Base-by-base conservation (phyloP, 345 rosid species). In the Corchorus olitorius region DNA sequence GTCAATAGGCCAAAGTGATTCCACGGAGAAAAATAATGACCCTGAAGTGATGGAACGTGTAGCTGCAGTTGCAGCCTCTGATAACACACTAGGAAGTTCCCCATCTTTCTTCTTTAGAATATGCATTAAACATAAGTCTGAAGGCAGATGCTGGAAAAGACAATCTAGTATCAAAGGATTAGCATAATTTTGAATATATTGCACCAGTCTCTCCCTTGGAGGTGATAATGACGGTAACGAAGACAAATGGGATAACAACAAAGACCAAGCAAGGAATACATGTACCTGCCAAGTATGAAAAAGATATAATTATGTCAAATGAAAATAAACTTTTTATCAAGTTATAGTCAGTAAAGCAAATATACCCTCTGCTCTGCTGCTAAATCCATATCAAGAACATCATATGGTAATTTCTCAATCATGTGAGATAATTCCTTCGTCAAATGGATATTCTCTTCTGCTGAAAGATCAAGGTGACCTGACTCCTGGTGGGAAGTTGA, bases 81-180 rank as follows among this genome's bases (percentile, higher is more conserved):
- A 84, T 59, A 84, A 61, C 74, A 78, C 91, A 22, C 83, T 76
- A 74, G 91, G 91, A 74, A 87, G 82, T 65, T 88, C 89, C 73
- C 66, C 85, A 33, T 95, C 96, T 86, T 89, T 95, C 87, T 88
- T 93, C 82, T 88, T 92, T 74, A 88, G 87, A 81, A 74, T 79
- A 48, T 94, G 88, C 76, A 85, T 81, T 79, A 75, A 69, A 76
- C 82, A 87, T 72, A 81, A 70, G 74, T 90, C 93, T 66, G 89
- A 77, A 77, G 94, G 94, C 78, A 95, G 90, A 83, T 95, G 97
- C 88, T 93, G 98, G 81, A 93, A 92, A 77, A 95, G 88, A 86
- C 96, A 90, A 85, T 93, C 92, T 70, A 95, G 78, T 80, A 95
- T 89, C 81, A 87, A 55, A 6, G 93, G 75, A 82, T 76, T 83